Evolutionary conservation across 106 monocot species (phyloP), one percentile per base, ranked within the genome.

Genomic region (Amphibolis antarctica): DNA sequence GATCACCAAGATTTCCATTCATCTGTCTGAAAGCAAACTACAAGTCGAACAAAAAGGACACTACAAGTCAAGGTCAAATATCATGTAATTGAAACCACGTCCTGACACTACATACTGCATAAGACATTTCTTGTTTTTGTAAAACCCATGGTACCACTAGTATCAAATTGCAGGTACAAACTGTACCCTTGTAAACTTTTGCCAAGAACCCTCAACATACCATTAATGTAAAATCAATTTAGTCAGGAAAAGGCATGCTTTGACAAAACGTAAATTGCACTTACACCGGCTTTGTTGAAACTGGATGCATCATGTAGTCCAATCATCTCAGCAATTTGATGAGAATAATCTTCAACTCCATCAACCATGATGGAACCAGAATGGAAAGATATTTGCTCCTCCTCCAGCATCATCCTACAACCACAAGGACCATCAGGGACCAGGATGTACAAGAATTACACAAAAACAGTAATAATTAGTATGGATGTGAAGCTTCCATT

Each of bases 301-400:
- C 81, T 78, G 23, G 81, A 82, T 63, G 86, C 84, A 68, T 84
- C 86, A 56, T 77, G 72, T 23, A 92, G 73, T 46, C 87, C 87
- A 63, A 87, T 79, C 92, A 92, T 92, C 73, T 92, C 92, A 21
- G 92, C 92, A 64, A 92, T 92, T 52, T 87, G 92, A 82, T 92
- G 92, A 21, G 87, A 74, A 69, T 92, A 92, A 59, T 92, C 92
- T 71, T 92, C 92, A 4, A 92, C 87, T 31, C 92, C 86, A 64
- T 92, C 84, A 58, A 81, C 83, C 86, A 92, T 92, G 12, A 84
- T 63, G 20, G 92, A 86, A 46, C 77, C 83, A 6, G 84, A 86
- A 23, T 68, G 83, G 65, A 92, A 92, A 25, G 86, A 81, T 36
- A 92, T 92, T 28, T 92, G 86, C 19, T 92, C 86, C 77, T 92